phyloP scores from a whole-genome alignment of 1,284 basidiomycete genomes.

The Athelia sp. region DNA sequence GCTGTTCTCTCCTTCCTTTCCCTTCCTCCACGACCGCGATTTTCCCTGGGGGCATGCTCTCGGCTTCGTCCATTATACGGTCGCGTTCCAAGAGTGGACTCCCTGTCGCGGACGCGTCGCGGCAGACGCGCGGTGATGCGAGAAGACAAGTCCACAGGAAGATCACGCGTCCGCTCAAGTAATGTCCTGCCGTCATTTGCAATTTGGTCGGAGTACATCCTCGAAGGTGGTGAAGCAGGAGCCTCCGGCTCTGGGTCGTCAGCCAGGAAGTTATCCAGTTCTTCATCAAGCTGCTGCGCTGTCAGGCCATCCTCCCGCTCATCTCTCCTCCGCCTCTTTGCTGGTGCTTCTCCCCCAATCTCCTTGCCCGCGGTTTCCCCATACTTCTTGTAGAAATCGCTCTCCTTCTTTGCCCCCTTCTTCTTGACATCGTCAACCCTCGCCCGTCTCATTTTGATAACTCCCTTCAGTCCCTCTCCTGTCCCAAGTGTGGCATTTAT shows the following conservation, averaged over 20 bases:
- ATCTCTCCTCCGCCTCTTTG: conserved; percentile 31
- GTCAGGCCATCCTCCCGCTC: conserved; percentile 27
- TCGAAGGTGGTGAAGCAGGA: conserved; percentile 45
- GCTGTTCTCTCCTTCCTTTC: too few species aligned
- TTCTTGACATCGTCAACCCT: conserved; percentile 64
- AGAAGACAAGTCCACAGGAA: conserved; percentile 31
- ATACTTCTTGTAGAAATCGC: conserved; percentile 72
- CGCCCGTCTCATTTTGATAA: conserved; percentile 70
- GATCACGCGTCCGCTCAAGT: conserved; percentile 46
- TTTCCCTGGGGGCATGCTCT: background rate
- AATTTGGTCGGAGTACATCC: conserved; percentile 63
- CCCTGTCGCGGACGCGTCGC: conserved; percentile 22
- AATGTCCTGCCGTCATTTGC: conserved; percentile 41
- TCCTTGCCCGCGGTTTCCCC: conserved; percentile 61
- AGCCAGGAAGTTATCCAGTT: conserved; percentile 60
- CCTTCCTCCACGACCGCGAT: background rate
- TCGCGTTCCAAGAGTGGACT: background rate
- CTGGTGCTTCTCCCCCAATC: conserved; percentile 26
- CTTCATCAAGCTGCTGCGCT: conserved; percentile 43
- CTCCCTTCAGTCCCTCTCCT: conserved; percentile 57
- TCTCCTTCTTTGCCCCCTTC: conserved; percentile 61
- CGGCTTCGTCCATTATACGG: background rate
- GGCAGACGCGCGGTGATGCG: conserved; percentile 42
- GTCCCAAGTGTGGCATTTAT: conserved; percentile 64
- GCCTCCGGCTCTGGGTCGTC: conserved; percentile 26